Evolutionary conservation across 2,329 filamentous ascomycete species (phyloP).

Genomic region (Phialophora chinensis): DNA sequence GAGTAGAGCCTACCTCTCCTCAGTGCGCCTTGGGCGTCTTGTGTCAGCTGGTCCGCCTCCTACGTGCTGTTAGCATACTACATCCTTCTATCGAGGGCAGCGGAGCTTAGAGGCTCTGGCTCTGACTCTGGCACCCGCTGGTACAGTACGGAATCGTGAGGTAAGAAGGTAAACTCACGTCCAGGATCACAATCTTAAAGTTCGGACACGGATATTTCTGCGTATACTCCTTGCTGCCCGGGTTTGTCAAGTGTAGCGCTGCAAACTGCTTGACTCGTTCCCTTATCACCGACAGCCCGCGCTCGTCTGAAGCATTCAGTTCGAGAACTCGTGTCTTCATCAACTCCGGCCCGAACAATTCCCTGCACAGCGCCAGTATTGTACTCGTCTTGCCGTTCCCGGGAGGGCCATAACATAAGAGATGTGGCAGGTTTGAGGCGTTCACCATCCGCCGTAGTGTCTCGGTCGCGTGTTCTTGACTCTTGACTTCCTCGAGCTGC

Average conservation of each 20-base stretch:
- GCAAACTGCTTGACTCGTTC: conserved; percentile 99
- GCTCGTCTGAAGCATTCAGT: conserved; percentile 98
- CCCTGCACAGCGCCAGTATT: conserved; percentile 93
- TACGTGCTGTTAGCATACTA: background rate
- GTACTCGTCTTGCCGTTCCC: conserved; percentile 98
- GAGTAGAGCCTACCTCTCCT: conserved; percentile 49
- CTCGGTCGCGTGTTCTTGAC: conserved; percentile 95
- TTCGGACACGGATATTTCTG: conserved; percentile 84
- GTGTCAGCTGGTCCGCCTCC: conserved; percentile 92
- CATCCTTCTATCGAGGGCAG: background rate
- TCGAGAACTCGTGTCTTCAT: conserved; percentile 95
- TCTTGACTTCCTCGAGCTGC: conserved; percentile 83
- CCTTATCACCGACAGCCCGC: conserved; percentile 93
- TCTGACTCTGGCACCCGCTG: background rate
- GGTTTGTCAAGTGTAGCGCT: conserved; percentile 49
- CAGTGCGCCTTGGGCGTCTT: conserved; percentile 89
- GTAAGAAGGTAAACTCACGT: conserved; percentile 54
- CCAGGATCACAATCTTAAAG: conserved; percentile 98
- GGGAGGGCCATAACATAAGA: conserved; percentile 98
- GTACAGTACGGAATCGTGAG: background rate
- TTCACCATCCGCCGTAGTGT: conserved; percentile 91
- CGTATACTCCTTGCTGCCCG: conserved; percentile 52
- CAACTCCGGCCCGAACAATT: conserved; percentile 94
- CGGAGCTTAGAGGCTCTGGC: background rate
- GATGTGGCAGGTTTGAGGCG: conserved; percentile 95